These are phyloP conservation scores for Kodamaea kakaduensis DNA, from an alignment of 805 yeast species.

Conservation along the genomic window DNA sequence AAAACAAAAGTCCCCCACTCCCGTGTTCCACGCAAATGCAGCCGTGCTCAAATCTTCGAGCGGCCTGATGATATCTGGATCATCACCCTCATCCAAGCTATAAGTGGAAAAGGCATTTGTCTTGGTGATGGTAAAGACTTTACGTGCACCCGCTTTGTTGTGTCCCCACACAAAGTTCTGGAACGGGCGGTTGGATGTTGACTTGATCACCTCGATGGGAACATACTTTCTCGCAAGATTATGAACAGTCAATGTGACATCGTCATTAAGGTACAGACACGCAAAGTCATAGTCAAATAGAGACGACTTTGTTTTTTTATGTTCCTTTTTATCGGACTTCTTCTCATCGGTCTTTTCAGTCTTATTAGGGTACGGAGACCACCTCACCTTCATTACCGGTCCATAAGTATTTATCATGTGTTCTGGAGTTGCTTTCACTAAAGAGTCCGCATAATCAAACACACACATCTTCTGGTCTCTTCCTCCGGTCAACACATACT, in stretches of 20 bases:
- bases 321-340: conserved; percentile 18
- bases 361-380: conserved; percentile 41
- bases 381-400: conserved; percentile 71
- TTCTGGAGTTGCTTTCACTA: conserved; percentile 49
- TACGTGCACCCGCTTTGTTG: conserved; percentile 19
- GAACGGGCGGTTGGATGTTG: conserved; percentile 40
- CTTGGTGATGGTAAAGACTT: conserved; percentile 39
- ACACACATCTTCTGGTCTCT: conserved; percentile 79
- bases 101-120: conserved; percentile 35
- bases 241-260: conserved; percentile 65
- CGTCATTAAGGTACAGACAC: conserved; percentile 68
- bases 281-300: conserved; percentile 66
- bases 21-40: conserved; percentile 54
- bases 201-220: conserved; percentile 65
- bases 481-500: conserved; percentile 87
- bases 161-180: conserved; percentile 43
- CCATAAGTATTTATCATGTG: conserved; percentile 69
- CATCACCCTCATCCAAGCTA: conserved; percentile 23
- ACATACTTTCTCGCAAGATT: conserved; percentile 66
- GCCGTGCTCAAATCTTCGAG: conserved; percentile 50
- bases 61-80: conserved; percentile 28
- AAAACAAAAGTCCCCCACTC: conserved; percentile 46
- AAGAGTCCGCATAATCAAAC: conserved; percentile 48
- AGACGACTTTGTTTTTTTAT: conserved; percentile 20
- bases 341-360: neutral